phyloP scores from a whole-genome alignment of 768 basidiomycete genomes.

The Suillus placidus region DNA sequence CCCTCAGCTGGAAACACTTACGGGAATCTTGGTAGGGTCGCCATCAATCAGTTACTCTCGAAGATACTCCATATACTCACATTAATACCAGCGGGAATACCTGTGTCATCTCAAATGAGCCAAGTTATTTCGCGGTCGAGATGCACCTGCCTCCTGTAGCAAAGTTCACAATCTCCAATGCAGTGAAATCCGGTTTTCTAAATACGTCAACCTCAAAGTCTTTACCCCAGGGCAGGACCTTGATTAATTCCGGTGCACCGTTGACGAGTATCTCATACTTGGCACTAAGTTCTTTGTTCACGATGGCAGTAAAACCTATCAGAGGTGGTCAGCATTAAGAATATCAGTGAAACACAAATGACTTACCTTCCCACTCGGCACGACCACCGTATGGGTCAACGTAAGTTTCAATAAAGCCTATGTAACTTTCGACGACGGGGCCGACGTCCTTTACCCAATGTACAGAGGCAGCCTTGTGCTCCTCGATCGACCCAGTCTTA shows the following conservation, averaged over 20 bases:
- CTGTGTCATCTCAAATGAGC: conserved; percentile 32
- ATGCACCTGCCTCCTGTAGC: conserved; percentile 70
- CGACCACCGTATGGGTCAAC: conserved; percentile 90
- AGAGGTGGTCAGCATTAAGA: neutral
- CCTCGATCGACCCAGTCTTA: conserved; percentile 74
- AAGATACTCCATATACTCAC: conserved; percentile 38
- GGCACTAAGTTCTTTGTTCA: conserved; percentile 79
- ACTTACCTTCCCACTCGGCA: conserved; percentile 87
- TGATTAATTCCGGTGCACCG: conserved; percentile 76
- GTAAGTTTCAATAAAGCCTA: conserved; percentile 86
- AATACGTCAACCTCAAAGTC: conserved; percentile 72
- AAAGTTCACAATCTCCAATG: conserved; percentile 80
- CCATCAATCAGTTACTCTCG: neutral
- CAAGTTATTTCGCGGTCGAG: neutral
- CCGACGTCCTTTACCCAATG: conserved; percentile 88
- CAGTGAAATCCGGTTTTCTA: conserved; percentile 86
- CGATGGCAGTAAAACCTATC: conserved; percentile 85
- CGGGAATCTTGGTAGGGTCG: conserved; percentile 55
- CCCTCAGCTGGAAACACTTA: conserved; percentile 30
- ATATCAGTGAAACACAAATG: conserved; percentile 1
- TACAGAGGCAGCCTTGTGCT: conserved; percentile 75
- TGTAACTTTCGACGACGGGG: conserved; percentile 86
- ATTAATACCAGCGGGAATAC: conserved; percentile 88
- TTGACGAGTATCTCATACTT: conserved; percentile 81
- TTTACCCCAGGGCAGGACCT: conserved; percentile 80